Evolutionary conservation across 164 flowering plant species (phyloP), one percentile per base, ranked within the genome.

Genomic region (Aristolochia californica): DNA sequence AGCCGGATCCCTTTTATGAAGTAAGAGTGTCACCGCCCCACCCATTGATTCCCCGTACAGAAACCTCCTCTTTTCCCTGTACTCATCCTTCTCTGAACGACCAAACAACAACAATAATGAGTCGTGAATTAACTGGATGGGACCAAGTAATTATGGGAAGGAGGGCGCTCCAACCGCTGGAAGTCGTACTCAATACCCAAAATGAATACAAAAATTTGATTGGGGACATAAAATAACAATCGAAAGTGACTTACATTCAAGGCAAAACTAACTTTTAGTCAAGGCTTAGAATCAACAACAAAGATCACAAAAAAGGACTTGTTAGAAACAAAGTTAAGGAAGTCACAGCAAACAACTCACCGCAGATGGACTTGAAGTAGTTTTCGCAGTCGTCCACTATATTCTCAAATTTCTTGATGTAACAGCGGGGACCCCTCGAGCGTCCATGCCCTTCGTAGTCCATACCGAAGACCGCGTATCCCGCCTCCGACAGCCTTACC

Each of bases 361-460:
- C 87, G 60, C 81, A 82, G 20, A 90, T 68, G 2, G 88, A 82
- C 60, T 76, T 85, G 84, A 85, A 90, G 70, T 74, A 82, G 38
- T 66, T 59, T 24, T 66, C 28, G 69, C 89, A 87, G 65, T 90
- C 95, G 18, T 78, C 68, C 5, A 87, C 81, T 16, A 90, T 74
- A 70, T 90, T 73, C 2, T 80, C 80, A 21, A 87, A 90, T 74
- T 77, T 90, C 68, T 83, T 81, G 66, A 90, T 85, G 78, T 90
- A 90, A 62, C 97, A 87, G 4, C 95, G 88, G 9, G 87, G 69
- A 12, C 97, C 97, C 54, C 44, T 69, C 11, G 97, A 90, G 28
- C 78, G 80, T 23, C 95, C 95, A 59, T 90, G 97, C 3, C 97
- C 97, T 68, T 90, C 91, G 30, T 83, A 87, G 57, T 90, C 97